A percentile compares a stretch with the other conserved stretches of the same genome.
phyloP scores from a whole-genome alignment of 2,329 filamentous ascomycete species.

The Colletotrichum incanum region DNA sequence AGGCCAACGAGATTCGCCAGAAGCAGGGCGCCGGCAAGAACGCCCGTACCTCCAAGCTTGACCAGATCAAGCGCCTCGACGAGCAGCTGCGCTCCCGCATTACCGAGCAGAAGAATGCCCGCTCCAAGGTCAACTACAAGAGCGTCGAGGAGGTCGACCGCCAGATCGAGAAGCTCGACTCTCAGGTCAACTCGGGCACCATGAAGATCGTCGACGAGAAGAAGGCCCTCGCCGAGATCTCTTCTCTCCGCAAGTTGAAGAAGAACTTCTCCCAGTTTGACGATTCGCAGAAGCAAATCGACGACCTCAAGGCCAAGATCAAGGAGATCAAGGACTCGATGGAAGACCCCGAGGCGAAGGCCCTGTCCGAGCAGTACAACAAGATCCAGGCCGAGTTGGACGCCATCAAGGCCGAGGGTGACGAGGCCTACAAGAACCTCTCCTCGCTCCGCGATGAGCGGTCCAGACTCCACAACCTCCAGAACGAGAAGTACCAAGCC shows the following conservation, averaged over 20 bases:
- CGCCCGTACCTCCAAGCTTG: slow-evolving; percentile 82
- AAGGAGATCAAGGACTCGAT: slow-evolving; percentile 89
- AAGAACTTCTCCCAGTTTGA: slow-evolving; percentile 93
- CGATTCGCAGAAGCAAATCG: slow-evolving; percentile 88
- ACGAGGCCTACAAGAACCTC: slow-evolving; percentile 90
- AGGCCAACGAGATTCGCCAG: slow-evolving; percentile 87
- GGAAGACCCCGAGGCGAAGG: slow-evolving; percentile 92
- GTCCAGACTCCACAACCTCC: slow-evolving; percentile 85
- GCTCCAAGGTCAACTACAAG: slow-evolving; percentile 87
- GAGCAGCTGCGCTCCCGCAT: slow-evolving; percentile 89
- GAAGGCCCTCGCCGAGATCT: slow-evolving; percentile 89
- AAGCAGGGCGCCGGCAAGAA: slow-evolving; percentile 92
- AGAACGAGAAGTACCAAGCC: slow-evolving; percentile 87
- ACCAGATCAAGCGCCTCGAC: slow-evolving; percentile 94
- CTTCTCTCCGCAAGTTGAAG: slow-evolving; percentile 86
- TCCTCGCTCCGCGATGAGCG: slow-evolving; percentile 89
- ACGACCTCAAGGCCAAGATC: slow-evolving; percentile 88
- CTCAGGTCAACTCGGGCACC: slow-evolving; percentile 87
- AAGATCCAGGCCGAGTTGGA: slow-evolving; percentile 91
- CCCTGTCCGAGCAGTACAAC: slow-evolving; percentile 88
- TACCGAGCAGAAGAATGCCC: slow-evolving; percentile 88
- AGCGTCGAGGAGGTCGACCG: slow-evolving; percentile 88
- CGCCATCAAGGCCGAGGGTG: slow-evolving; percentile 90
- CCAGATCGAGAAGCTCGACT: slow-evolving; percentile 85
- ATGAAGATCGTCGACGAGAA: slow-evolving; percentile 99